Evolutionary conservation across 169 alveolate genomes (phyloP).

Genomic region (Pseudocohnilembus persalinus): DNA sequence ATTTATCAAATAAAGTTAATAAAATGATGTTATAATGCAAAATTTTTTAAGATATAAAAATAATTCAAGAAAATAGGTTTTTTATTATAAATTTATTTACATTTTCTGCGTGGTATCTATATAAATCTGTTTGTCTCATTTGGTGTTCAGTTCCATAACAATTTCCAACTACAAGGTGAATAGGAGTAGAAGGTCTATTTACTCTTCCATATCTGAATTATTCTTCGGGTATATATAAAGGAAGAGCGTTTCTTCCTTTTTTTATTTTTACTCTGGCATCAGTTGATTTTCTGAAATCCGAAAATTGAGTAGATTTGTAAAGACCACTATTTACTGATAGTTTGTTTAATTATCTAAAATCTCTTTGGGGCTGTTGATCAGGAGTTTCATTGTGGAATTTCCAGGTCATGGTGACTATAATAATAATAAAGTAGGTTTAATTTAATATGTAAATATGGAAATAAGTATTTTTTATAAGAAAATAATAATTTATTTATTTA

Average conservation of each 20-base stretch:
- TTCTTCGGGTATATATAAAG: conserved; percentile 49
- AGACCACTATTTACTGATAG: conserved; percentile 34
- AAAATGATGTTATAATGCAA: not conserved
- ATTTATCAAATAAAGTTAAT: not conserved
- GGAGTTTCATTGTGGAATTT: conserved; percentile 40
- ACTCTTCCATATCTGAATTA: conserved; percentile 43
- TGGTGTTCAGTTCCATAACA: conserved; percentile 40
- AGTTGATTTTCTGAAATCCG: conserved; percentile 29
- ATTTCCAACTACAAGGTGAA: conserved; percentile 40
- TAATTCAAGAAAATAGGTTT: not conserved
- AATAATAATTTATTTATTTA: too few species aligned
- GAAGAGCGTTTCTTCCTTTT: conserved; percentile 41
- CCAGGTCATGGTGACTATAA: conserved; percentile 50
- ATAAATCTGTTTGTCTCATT: conserved; percentile 18
- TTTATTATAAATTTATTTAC: not conserved
- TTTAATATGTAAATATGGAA: too few species aligned
- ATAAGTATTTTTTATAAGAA: too few species aligned
- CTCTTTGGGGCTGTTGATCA: conserved; percentile 35
- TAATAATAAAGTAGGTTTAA: not conserved
- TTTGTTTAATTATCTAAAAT: conserved; percentile 42
- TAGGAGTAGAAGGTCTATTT: conserved; percentile 53
- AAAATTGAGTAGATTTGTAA: conserved; percentile 35
- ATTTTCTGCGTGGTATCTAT: conserved; percentile 17
- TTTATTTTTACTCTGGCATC: conserved; percentile 44
- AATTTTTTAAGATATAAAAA: not conserved